These are phyloP conservation scores for Aspergillus sp. DNA, from an alignment of 2,329 filamentous ascomycete genomes.

Conservation along the genomic window DNA sequence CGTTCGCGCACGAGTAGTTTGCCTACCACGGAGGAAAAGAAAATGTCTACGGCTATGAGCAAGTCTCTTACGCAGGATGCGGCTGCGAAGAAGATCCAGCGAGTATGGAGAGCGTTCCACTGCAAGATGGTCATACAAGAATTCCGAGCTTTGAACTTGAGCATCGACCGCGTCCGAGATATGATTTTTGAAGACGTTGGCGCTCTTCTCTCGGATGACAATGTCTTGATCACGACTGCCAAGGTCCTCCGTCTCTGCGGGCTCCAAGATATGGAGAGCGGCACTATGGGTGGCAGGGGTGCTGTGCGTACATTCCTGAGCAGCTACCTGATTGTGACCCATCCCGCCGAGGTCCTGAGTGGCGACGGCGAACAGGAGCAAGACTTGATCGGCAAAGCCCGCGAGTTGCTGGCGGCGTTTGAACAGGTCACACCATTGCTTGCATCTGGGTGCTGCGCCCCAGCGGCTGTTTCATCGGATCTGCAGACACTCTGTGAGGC, in stretches of 20 bases:
- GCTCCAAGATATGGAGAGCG: conserved; percentile 51
- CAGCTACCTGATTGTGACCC: conserved; percentile 61
- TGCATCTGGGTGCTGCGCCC: conserved; percentile 39
- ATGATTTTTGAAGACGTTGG: conserved; percentile 60
- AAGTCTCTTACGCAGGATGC: conserved; percentile 47
- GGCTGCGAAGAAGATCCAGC: conserved; percentile 58
- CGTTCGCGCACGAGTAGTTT: conserved; percentile 53
- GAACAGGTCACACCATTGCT: conserved; percentile 52
- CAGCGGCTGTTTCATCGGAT: conserved; percentile 44
- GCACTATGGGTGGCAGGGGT: conserved; percentile 47
- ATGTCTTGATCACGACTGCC: conserved; percentile 53
- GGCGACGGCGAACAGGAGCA: conserved; percentile 61
- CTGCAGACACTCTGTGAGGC: conserved; percentile 52
- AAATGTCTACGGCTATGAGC: conserved; percentile 31
- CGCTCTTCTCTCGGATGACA: conserved; percentile 51
- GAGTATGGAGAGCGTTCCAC: conserved; percentile 53
- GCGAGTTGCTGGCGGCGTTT: conserved; percentile 56
- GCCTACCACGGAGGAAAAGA: conserved; percentile 45
- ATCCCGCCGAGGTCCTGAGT: conserved; percentile 59
- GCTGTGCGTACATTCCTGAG: conserved; percentile 62
- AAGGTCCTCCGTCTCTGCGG: conserved; percentile 56
- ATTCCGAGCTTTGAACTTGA: conserved; percentile 53
- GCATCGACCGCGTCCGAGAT: conserved; percentile 50
- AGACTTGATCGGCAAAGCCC: conserved; percentile 60
- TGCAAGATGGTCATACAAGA: conserved; percentile 49